A percentile compares a stretch with the other conserved stretches of the same genome.
Evolutionary conservation across 257 asterid genomes (phyloP).

Genomic region (Scutellaria baicalensis): DNA sequence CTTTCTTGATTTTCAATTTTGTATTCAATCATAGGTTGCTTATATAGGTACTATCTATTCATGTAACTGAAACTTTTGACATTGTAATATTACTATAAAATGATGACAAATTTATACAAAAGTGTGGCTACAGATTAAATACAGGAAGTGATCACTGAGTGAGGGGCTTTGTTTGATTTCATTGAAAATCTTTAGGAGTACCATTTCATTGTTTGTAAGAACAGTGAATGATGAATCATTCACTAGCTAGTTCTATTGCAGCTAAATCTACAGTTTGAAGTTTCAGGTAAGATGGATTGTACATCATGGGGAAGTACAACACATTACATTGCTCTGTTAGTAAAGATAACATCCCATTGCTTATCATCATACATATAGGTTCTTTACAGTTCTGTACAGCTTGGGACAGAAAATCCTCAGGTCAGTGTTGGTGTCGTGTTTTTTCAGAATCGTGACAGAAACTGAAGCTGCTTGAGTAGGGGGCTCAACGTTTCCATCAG

Average conservation of each 20-base stretch:
- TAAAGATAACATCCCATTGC: not conserved
- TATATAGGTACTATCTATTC: not conserved
- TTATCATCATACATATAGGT: not conserved
- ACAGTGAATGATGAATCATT: not conserved
- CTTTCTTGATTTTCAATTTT: not conserved
- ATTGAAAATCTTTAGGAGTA: too few species aligned
- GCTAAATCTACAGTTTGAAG: not conserved
- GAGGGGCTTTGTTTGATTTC: too few species aligned
- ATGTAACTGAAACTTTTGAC: slow-evolving; percentile 3
- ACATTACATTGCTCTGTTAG: slow-evolving; percentile 9
- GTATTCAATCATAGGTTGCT: too few species aligned
- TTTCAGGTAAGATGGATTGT: not conserved
- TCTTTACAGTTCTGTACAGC: slow-evolving; percentile 22
- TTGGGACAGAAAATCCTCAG: not conserved
- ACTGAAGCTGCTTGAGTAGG: slow-evolving; percentile 88
- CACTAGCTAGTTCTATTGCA: not conserved
- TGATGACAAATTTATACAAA: not conserved
- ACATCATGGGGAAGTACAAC: not conserved
- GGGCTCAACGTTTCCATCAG: slow-evolving; percentile 91
- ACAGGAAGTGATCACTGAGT: too few species aligned
- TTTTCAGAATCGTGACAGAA: slow-evolving; percentile 69
- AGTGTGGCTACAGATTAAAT: not conserved
- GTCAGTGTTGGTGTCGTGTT: too few species aligned
- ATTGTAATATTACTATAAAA: not conserved
- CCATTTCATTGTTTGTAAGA: not conserved